A percentile compares a stretch with the other conserved stretches of the same genome.
Conservation (phyloP, 176 grass and related monocot species). For the Cymbopogon citratus region DNA sequence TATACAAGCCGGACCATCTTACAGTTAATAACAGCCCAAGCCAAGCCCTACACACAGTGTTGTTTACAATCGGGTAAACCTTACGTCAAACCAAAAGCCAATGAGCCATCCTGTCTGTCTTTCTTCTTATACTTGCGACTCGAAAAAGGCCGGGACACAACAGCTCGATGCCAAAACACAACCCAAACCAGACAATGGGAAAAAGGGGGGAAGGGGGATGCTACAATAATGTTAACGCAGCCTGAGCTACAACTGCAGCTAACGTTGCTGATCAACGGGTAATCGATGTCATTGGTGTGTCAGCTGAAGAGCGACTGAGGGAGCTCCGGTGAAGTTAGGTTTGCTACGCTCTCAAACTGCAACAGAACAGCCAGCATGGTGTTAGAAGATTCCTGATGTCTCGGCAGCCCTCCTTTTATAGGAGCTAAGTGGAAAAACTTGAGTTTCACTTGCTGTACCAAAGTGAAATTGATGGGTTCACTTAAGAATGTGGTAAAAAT, state of each 20-base stretch:
- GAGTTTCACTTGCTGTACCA: neutral
- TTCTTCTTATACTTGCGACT: slow-evolving; percentile 11
- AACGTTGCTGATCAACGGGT: slow-evolving; percentile 9
- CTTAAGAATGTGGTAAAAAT: neutral
- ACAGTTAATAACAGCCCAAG: slow-evolving; percentile 16
- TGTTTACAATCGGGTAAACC: slow-evolving; percentile 17
- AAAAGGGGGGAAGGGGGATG: neutral
- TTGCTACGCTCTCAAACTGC: slow-evolving; percentile 43
- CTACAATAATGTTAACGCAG: slow-evolving; percentile 35
- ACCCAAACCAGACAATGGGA: neutral
- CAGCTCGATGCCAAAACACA: slow-evolving; percentile 3
- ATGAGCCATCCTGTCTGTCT: neutral
- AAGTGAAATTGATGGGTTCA: neutral
- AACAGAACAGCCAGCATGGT: neutral
- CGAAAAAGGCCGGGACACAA: slow-evolving; percentile 22
- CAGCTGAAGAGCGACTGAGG: slow-evolving; percentile 30
- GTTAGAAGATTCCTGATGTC: neutral
- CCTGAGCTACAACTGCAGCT: slow-evolving; percentile 12
- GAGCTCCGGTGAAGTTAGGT: slow-evolving; percentile 35
- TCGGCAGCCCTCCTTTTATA: neutral
- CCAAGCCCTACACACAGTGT: slow-evolving; percentile 5
- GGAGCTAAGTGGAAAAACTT: neutral
- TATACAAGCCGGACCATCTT: neutral
- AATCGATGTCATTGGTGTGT: slow-evolving; percentile 4
- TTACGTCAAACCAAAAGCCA: neutral